phyloP scores from a whole-genome alignment of 306 rosid species.

The Begonia fuchsioides region DNA sequence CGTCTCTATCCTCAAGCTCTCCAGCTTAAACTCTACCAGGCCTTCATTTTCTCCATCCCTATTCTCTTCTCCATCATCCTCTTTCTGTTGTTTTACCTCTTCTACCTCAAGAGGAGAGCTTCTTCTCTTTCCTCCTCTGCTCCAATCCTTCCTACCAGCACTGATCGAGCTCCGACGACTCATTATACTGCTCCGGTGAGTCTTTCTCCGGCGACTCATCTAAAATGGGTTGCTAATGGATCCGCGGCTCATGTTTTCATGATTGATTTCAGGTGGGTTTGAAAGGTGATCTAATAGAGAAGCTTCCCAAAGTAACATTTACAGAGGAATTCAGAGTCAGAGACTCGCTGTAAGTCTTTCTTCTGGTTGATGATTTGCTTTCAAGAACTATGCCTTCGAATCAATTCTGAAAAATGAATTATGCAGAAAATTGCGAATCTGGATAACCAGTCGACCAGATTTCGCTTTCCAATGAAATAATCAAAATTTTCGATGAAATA shows the following conservation, averaged over 20 bases:
- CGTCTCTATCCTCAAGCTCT: constrained; percentile 62
- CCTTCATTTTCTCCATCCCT: constrained; percentile 89
- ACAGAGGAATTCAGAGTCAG: constrained; percentile 47
- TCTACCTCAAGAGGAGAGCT: constrained; percentile 81
- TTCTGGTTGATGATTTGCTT: not conserved
- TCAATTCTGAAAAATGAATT: too few relatives aligned
- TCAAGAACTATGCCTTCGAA: too few relatives aligned
- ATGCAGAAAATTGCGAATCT: too few relatives aligned
- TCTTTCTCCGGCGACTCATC: too few relatives aligned
- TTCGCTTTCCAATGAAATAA: too few relatives aligned
- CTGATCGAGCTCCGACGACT: constrained; percentile 11
- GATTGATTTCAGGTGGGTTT: constrained; percentile 37
- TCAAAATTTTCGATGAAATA: too few relatives aligned
- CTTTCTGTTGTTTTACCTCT: constrained; percentile 60
- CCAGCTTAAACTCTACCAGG: constrained; percentile 77
- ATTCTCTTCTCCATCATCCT: constrained; percentile 70
- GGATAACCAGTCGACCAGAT: too few relatives aligned
- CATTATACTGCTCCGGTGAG: too few relatives aligned
- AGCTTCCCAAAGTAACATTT: constrained; percentile 47
- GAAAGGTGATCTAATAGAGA: constrained; percentile 35
- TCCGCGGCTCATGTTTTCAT: not conserved
- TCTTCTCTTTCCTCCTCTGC: constrained; percentile 35
- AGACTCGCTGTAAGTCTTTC: constrained; percentile 50
- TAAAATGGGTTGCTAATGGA: too few relatives aligned
- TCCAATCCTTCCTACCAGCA: constrained; percentile 21